Conservation (phyloP, 345 rosid genomes). For the Dipteronia sinensis region DNA sequence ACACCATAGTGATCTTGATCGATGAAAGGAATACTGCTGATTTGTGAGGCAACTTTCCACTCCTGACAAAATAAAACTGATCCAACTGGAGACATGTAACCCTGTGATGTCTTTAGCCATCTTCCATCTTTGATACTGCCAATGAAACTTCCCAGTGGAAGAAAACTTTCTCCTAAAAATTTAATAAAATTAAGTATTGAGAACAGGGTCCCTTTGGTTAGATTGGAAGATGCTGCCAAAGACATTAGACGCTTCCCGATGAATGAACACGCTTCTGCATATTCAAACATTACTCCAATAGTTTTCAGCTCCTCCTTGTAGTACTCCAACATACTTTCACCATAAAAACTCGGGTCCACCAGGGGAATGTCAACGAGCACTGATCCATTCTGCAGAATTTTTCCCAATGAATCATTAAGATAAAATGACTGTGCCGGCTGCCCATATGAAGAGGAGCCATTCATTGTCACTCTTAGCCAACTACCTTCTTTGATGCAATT, state of each 20-base stretch:
- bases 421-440: constrained; percentile 68
- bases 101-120: constrained; percentile 57
- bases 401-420: constrained; percentile 56
- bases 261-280: constrained; percentile 52
- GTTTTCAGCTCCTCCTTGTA: constrained; percentile 46
- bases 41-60: constrained; percentile 54
- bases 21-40: constrained; percentile 60
- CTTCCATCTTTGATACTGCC: constrained; percentile 30
- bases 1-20: constrained; percentile 46
- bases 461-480: constrained; percentile 61
- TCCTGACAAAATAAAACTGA: constrained; percentile 51
- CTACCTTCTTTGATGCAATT: constrained; percentile 50
- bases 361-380: constrained; percentile 71
- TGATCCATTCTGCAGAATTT: constrained; percentile 49
- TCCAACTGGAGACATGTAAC: constrained; percentile 49
- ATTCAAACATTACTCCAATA: constrained; percentile 68
- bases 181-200: constrained; percentile 60
- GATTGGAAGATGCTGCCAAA: constrained; percentile 37
- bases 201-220: constrained; percentile 42
- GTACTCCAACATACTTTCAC: constrained; percentile 37
- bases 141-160: constrained; percentile 49
- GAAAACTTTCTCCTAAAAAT: constrained; percentile 38
- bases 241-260: constrained; percentile 60
- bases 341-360: constrained; percentile 59
- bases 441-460: constrained; percentile 43